These are phyloP conservation scores for Trametes versicolor DNA, from an alignment of 1,284 basidiomycete species.

Conservation along the genomic window DNA sequence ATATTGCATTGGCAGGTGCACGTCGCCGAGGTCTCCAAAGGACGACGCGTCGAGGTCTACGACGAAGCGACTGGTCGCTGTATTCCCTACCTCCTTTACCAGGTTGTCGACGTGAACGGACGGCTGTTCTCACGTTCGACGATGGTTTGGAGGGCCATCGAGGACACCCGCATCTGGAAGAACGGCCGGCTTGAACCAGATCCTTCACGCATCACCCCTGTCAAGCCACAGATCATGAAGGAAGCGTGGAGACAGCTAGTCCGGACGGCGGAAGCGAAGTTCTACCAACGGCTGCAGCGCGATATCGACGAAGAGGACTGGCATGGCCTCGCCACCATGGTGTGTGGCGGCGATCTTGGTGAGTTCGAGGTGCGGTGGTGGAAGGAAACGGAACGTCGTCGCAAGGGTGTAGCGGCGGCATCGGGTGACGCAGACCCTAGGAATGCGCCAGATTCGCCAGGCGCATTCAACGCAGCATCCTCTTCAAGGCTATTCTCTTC, in stretches of 20 bases:
- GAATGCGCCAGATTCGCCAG: neutral
- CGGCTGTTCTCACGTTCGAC: slow-evolving; percentile 30
- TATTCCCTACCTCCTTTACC: slow-evolving; percentile 14
- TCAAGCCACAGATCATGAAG: slow-evolving; percentile 25
- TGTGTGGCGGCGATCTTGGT: slow-evolving; percentile 23
- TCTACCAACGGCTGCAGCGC: slow-evolving; percentile 11
- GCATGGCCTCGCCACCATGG: slow-evolving; percentile 17
- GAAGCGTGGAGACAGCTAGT: slow-evolving; percentile 30
- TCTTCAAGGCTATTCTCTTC: neutral
- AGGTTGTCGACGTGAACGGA: slow-evolving; percentile 23
- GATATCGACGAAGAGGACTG: slow-evolving; percentile 9
- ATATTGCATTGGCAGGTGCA: slow-evolving; percentile 5
- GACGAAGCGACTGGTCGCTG: slow-evolving; percentile 18
- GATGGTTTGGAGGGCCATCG: slow-evolving; percentile 21
- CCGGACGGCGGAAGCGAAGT: slow-evolving; percentile 15
- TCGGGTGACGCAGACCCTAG: neutral
- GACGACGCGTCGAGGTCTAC: slow-evolving; percentile 19
- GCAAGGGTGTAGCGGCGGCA: neutral
- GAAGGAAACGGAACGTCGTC: slow-evolving; percentile 7
- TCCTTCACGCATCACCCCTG: neutral
- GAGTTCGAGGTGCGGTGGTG: slow-evolving; percentile 17
- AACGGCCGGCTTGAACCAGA: slow-evolving; percentile 12
- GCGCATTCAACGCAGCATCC: neutral
- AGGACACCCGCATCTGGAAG: slow-evolving; percentile 19
- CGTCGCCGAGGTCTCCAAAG: slow-evolving; percentile 8